These are phyloP conservation scores for Haplographium delicatum DNA, from an alignment of 495 filamentous ascomycete genomes.

Conservation along the genomic window DNA sequence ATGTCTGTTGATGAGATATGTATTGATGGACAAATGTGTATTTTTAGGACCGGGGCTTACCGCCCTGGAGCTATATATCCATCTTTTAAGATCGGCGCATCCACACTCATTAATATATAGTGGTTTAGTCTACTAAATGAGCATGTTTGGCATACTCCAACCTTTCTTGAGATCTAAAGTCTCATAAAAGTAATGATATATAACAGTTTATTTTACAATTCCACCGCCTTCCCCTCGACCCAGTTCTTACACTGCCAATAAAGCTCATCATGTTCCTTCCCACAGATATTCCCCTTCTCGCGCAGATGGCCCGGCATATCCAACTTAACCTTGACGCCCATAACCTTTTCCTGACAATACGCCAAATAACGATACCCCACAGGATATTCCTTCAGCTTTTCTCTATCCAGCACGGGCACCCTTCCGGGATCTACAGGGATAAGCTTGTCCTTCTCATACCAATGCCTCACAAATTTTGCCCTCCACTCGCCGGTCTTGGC, in stretches of 20 bases:
- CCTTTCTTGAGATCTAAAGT: too few relatives aligned
- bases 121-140: too few relatives aligned
- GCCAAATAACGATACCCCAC: constrained; percentile 54
- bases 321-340: constrained; percentile 35
- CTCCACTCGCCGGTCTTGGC: constrained; percentile 41
- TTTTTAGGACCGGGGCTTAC: too few relatives aligned
- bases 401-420: constrained; percentile 42
- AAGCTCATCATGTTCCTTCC: constrained; percentile 42
- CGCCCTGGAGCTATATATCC: too few relatives aligned
- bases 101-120: too few relatives aligned
- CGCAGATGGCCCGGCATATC: constrained; percentile 45
- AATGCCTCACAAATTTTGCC: constrained; percentile 55
- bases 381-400: constrained; percentile 44
- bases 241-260: constrained; percentile 42
- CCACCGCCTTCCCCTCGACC: constrained; percentile 40
- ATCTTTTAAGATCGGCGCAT: too few relatives aligned
- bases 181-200: too few relatives aligned
- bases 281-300: constrained; percentile 33
- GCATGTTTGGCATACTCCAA: too few relatives aligned
- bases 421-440: constrained; percentile 49
- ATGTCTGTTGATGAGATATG: too few relatives aligned
- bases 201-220: constrained; percentile 28
- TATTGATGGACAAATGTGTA: too few relatives aligned
- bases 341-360: constrained; percentile 43
- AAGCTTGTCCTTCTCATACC: constrained; percentile 67